These are phyloP conservation scores for Nicotiana undulata DNA, from an alignment of 257 asterid genomes.

Conservation along the genomic window DNA sequence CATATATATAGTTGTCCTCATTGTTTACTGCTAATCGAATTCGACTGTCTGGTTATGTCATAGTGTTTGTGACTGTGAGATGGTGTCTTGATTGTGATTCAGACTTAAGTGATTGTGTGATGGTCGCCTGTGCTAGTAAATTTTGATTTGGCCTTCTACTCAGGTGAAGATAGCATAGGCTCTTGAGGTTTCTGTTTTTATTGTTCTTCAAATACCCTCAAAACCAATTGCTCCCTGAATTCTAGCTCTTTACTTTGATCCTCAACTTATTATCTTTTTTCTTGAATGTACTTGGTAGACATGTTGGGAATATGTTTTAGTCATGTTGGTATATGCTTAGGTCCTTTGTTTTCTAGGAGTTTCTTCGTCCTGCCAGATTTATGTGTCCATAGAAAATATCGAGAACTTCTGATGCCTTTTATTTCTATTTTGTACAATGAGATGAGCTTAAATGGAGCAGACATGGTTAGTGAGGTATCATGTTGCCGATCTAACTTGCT, in stretches of 20 bases:
- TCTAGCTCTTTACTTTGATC: background rate
- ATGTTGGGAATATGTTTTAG: background rate
- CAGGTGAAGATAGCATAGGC: background rate
- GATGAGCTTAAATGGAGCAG: background rate
- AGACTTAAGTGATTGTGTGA: background rate
- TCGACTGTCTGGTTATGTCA: background rate
- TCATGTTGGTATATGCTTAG: background rate
- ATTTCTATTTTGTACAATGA: background rate
- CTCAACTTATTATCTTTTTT: background rate
- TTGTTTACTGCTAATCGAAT: background rate
- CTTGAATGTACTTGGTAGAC: background rate
- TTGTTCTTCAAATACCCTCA: background rate
- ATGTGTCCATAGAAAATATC: background rate
- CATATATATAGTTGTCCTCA: background rate
- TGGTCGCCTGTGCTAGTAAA: background rate
- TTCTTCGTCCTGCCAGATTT: background rate
- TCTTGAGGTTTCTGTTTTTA: background rate
- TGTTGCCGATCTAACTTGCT: background rate
- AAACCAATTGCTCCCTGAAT: background rate
- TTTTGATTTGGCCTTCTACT: background rate
- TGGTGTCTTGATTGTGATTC: constrained; percentile 1
- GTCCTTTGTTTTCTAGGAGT: background rate
- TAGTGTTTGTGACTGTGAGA: background rate
- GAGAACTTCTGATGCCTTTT: background rate
- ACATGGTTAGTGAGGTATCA: background rate